Evolutionary conservation across 2,329 filamentous ascomycete species (phyloP), one percentile per base, ranked within the genome.

Genomic region (Apiospora arundinis): DNA sequence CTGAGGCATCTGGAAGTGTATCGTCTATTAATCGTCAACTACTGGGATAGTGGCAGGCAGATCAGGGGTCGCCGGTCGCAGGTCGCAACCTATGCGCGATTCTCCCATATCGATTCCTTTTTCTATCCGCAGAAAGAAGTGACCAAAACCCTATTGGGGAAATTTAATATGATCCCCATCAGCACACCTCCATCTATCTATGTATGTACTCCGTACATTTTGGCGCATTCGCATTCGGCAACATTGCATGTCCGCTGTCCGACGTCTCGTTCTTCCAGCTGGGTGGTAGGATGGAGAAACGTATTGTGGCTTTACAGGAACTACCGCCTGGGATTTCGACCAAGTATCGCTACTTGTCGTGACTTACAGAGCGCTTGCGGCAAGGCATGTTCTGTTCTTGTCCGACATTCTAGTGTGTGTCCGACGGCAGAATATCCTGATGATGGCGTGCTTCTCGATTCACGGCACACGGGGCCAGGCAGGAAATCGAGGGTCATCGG

Each of bases 181-280:
- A 60, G 11, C 42, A 21, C 12, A 56, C 25, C n/a, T 14, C 48
- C 48, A 60, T 37, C 7, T 32, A 32, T 37, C 28, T 32, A 32
- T 25, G 48, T 12, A 32, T 32, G 32, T 32, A 32, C 32, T 8
- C 45, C 46, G 9, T 52, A 37, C 28, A 37, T 37, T 40, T 21
- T 40, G 56, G 56, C 56, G 32, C 56, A 63, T 40, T 63, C 56
- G 56, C 56, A 63, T 63, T 40, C 56, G 56, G 56, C 56, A 63
- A 63, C 28, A 18, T 12, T 2, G 16, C 56, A 40, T 63, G 56
- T 63, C 56, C 56, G 56, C 32, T 63, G 56, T 40, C 56, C 56
- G 56, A 63, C 56, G 56, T 14, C 45, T 48, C 21, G 18, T 2
- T 48, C 45, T 21, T n/a, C 45, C 45, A 9, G 21, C 18, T n/a